Base-by-base conservation (phyloP, 169 alveolate species). In the Plasmodium ovale region DNA sequence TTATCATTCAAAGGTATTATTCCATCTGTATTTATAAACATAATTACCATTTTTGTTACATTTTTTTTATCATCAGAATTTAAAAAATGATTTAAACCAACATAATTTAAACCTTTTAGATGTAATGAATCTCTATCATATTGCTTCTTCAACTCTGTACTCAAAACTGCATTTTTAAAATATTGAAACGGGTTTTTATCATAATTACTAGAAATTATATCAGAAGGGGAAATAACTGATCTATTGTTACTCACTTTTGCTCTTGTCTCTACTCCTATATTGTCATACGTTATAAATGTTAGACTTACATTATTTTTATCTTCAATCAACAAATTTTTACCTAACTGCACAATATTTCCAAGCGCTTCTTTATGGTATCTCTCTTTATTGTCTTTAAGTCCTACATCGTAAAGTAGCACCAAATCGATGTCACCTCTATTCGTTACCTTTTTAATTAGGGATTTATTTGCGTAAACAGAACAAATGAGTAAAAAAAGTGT, bases 1-100 rank as follows among this genome's bases (percentile, higher is more conserved):
- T 39, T 12, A 23, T 68, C 70, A 14, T 9, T 31, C 0, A 0
- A 12, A 25, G n/a, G 12, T 39, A 21, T 58, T 5, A 29, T 33
- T 7, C 91, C 91, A 16, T 67, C 91, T 33, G 91, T 53, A 19
- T 69, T 49, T 1, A 85, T 56, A 56, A 85, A 85, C 91, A 85
- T 85, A 0, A 85, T 42, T 4, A 85, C 47, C 72, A 85, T 54
- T 56, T 69, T 85, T 0, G 64, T 68, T 0, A 65, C 19, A 0
- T 47, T 47, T 19, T 53, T 35, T n/a, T n/a, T n/a, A n/a, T n/a
- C n/a, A 14, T 35, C 21, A 9, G 85, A 44, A 51, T 85, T 49
- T 33, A 39, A 58, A 69, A 68, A 85, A 49, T 68, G 87, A 68
- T 56, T 85, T 23, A 85, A 23, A 0, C 87, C 91, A 27, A 69